These are phyloP conservation scores for Saccharomyces pastorianus DNA, from an alignment of 1,139 yeast species.

Conservation along the genomic window DNA sequence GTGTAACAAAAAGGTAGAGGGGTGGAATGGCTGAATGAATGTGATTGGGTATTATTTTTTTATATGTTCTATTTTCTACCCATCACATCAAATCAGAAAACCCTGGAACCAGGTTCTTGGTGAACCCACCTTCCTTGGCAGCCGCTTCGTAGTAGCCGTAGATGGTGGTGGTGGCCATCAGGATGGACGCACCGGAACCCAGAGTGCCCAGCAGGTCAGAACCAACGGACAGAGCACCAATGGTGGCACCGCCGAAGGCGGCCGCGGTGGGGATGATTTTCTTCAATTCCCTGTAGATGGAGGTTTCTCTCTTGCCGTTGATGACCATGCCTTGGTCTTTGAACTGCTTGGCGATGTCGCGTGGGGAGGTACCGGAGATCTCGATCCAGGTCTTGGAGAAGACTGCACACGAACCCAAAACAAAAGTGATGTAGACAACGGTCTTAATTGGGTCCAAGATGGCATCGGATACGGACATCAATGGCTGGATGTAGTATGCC, in stretches of 20 bases:
- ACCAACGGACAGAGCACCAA: slow-evolving; percentile 87
- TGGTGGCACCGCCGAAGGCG: slow-evolving; percentile 96
- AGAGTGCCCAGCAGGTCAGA: slow-evolving; percentile 91
- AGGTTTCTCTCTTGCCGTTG: slow-evolving; percentile 92
- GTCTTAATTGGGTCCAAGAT: slow-evolving; percentile 87
- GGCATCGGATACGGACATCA: slow-evolving; percentile 74
- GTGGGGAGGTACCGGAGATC: slow-evolving; percentile 89
- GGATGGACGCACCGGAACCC: slow-evolving; percentile 91
- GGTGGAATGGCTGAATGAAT: not conserved
- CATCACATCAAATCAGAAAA: slow-evolving; percentile 36
- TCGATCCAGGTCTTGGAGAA: slow-evolving; percentile 98
- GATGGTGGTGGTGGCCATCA: slow-evolving; percentile 92
- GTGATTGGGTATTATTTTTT: not conserved
- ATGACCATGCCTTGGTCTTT: slow-evolving; percentile 95
- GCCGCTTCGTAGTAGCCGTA: slow-evolving; percentile 95
- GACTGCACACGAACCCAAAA: slow-evolving; percentile 82
- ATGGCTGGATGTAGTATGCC: slow-evolving; percentile 94
- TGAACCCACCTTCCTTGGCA: slow-evolving; percentile 89
- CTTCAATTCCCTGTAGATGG: slow-evolving; percentile 90
- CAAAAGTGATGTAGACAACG: slow-evolving; percentile 67
- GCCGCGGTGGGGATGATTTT: slow-evolving; percentile 94
- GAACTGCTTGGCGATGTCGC: slow-evolving; percentile 94
- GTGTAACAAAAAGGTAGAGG: not conserved
- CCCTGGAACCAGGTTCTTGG: slow-evolving; percentile 46
- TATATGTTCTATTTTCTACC: not conserved